Conservation (phyloP, 768 basidiomycete genomes). For the Crassisporium funariophilum region DNA sequence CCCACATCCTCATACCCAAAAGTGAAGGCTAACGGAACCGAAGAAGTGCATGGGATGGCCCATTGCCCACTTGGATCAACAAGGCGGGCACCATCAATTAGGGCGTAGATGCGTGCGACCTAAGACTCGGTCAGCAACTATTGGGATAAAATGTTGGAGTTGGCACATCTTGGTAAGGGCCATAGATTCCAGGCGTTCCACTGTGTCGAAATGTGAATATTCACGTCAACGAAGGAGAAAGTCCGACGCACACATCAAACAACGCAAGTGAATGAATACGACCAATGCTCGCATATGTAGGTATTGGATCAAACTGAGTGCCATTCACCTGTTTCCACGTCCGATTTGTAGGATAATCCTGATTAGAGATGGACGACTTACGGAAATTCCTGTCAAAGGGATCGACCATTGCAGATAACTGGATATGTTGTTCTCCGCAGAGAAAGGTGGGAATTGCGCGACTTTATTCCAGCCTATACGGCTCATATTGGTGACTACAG, state of each 20-base stretch:
- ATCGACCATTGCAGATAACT: slow-evolving; percentile 81
- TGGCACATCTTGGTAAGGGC: slow-evolving; percentile 83
- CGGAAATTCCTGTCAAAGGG: slow-evolving; percentile 55
- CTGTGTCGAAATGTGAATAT: slow-evolving; percentile 34
- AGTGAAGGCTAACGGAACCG: slow-evolving; percentile 59
- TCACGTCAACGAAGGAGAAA: not conserved
- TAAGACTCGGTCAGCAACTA: slow-evolving; percentile 27
- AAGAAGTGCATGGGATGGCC: slow-evolving; percentile 72
- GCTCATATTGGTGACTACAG: slow-evolving; percentile 61
- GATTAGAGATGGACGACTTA: slow-evolving; percentile 28
- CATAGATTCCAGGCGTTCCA: slow-evolving; percentile 71
- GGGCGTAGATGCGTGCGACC: slow-evolving; percentile 68
- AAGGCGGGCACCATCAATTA: slow-evolving; percentile 64
- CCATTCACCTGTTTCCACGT: slow-evolving; percentile 53
- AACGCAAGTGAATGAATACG: slow-evolving; percentile 64
- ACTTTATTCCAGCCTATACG: slow-evolving; percentile 75
- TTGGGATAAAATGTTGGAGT: too few relatives aligned
- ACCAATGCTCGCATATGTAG: slow-evolving; percentile 63
- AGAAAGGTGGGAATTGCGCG: slow-evolving; percentile 70
- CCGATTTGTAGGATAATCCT: not conserved
- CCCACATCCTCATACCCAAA: slow-evolving; percentile 55
- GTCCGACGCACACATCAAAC: slow-evolving; percentile 64
- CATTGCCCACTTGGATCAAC: slow-evolving; percentile 73
- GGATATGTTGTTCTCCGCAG: slow-evolving; percentile 54
- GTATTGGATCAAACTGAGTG: slow-evolving; percentile 50